Conservation (phyloP, 352 stramenopile genomes). For the Globisporangium nagaii region DNA sequence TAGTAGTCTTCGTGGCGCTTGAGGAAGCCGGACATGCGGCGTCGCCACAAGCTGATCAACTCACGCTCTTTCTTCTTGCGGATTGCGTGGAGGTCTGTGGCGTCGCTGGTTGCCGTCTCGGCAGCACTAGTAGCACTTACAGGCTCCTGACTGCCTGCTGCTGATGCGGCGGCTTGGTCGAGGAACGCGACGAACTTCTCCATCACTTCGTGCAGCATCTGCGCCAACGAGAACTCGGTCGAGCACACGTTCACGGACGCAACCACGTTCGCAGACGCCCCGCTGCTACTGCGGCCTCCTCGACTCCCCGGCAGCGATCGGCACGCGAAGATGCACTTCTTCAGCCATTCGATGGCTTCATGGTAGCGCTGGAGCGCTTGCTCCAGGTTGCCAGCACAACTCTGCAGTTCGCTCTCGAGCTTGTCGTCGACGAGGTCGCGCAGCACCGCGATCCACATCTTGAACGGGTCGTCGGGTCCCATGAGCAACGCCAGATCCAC, state of each 20-base stretch:
- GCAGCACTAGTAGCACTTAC: neutral
- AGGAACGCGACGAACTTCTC: conserved; percentile 18
- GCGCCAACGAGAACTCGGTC: conserved; percentile 46
- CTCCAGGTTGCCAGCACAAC: conserved; percentile 10
- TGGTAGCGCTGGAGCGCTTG: conserved; percentile 29
- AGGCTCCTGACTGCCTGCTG: neutral
- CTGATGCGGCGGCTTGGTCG: neutral
- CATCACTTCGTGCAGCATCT: conserved; percentile 40
- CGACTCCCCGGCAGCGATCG: conserved; percentile 3
- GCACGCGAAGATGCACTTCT: conserved; percentile 25
- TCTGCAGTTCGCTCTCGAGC: conserved; percentile 13
- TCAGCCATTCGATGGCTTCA: conserved; percentile 40
- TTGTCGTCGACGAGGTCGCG: conserved; percentile 24
- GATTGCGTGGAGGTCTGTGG: neutral
- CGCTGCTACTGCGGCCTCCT: neutral
- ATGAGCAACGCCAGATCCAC: conserved; percentile 20
- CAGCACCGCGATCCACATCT: conserved; percentile 22
- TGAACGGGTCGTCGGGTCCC: conserved; percentile 12
- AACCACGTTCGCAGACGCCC: neutral
- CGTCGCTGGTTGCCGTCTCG: neutral
- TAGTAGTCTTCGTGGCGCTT: conserved; percentile 32
- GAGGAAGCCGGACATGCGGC: conserved; percentile 16
- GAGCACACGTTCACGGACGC: conserved; percentile 18
- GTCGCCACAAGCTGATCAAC: conserved; percentile 14
- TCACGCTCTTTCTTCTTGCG: neutral